Evolutionary conservation across 2,329 filamentous ascomycete genomes (phyloP).

Genomic region (Aureobasidium subglaciale): DNA sequence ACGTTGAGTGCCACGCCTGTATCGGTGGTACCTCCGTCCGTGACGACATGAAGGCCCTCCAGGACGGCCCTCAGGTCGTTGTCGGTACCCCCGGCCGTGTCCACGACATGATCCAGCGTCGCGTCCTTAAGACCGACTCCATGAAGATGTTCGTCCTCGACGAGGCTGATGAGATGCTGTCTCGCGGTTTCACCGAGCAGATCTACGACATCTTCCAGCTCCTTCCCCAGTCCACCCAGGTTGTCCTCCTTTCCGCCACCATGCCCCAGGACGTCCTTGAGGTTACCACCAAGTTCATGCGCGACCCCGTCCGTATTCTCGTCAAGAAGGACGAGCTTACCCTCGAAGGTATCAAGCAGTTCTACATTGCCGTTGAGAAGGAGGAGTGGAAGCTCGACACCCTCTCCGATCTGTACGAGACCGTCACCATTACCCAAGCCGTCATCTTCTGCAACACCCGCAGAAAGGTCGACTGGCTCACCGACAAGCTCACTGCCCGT

Average conservation of each 20-base stretch:
- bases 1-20: conserved; percentile 96
- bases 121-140: conserved; percentile 89
- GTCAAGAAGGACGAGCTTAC: conserved; percentile 99
- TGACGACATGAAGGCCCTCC: conserved; percentile 96
- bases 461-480: conserved; percentile 99
- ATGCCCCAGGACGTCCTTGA: conserved; percentile 99
- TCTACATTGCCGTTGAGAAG: conserved; percentile 99
- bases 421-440: conserved; percentile 97
- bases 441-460: conserved; percentile 99
- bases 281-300: conserved; percentile 99
- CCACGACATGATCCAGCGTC: conserved; percentile 98
- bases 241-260: conserved; percentile 94
- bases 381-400: conserved; percentile 99
- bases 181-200: conserved; percentile 98
- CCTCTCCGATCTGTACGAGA: conserved; percentile 97
- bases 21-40: conserved; percentile 97
- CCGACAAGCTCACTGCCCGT: conserved; percentile 95
- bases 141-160: conserved; percentile 99
- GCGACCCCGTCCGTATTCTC: conserved; percentile 94
- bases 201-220: conserved; percentile 99
- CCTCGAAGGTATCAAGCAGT: conserved; percentile 99
- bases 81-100: conserved; percentile 98
- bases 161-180: conserved; percentile 99
- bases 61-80: conserved; percentile 93
- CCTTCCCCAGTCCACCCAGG: conserved; percentile 94